Conservation (phyloP, 345 rosid genomes). For the Cardamine chenopodiifolia region DNA sequence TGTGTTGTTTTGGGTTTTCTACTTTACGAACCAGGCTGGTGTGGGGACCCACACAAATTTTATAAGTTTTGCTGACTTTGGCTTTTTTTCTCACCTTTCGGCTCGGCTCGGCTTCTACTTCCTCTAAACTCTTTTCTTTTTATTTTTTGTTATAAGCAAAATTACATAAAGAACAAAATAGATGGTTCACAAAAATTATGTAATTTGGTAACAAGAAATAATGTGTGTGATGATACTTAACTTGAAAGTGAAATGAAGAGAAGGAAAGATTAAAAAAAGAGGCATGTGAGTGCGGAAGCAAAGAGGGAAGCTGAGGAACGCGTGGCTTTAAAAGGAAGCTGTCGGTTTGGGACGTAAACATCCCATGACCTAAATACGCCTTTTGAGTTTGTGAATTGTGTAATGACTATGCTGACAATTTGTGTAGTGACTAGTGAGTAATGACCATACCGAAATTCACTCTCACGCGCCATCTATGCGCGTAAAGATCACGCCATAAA, state of each 20-base stretch:
- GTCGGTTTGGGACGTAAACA: conserved; percentile 41
- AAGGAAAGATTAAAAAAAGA: neutral
- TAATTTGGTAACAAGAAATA: neutral
- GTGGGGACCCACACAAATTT: conserved; percentile 29
- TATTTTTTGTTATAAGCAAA: too few relatives aligned
- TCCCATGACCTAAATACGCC: neutral
- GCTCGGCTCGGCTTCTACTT: conserved; percentile 7
- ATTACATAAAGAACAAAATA: too few relatives aligned
- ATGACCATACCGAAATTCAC: neutral
- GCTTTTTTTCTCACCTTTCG: neutral
- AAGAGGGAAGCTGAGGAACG: conserved; percentile 24
- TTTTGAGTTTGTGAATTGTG: conserved; percentile 16
- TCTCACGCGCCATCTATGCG: neutral
- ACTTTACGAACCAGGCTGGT: conserved; percentile 41
- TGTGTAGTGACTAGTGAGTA: neutral
- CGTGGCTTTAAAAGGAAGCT: conserved; percentile 23
- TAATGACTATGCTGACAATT: neutral
- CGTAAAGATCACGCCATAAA: neutral
- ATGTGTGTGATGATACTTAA: conserved; percentile 20
- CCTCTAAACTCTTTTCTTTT: neutral
- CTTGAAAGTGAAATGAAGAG: conserved; percentile 40
- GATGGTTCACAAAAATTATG: neutral
- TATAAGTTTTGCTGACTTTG: conserved; percentile 28
- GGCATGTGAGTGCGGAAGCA: conserved; percentile 16
- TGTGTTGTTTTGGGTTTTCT: conserved; percentile 29